phyloP scores from a whole-genome alignment of 116 monocot genomes.

The Trichopus zeylanicus region DNA sequence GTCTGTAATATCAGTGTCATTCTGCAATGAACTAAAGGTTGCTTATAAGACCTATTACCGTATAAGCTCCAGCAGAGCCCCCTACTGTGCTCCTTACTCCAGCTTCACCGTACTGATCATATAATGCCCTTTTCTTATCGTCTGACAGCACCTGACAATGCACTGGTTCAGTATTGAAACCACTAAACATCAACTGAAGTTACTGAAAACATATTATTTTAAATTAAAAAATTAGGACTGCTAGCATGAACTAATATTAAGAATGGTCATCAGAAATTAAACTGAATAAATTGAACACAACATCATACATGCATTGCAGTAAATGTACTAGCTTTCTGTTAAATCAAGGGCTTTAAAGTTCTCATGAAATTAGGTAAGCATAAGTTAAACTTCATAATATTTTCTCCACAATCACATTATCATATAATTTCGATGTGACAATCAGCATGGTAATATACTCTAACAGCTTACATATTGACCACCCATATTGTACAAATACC shows the following conservation, averaged over 20 bases:
- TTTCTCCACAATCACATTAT: no score
- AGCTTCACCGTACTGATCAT: slow-evolving; percentile 97
- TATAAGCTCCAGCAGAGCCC: slow-evolving; percentile 71
- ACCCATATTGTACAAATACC: no score
- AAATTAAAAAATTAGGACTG: neutral
- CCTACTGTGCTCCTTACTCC: slow-evolving; percentile 78
- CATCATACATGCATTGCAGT: no score
- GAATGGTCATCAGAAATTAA: no score
- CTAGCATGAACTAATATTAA: neutral
- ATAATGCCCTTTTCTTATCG: slow-evolving; percentile 84
- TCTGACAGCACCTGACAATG: slow-evolving; percentile 82
- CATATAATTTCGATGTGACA: no score
- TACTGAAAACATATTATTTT: neutral
- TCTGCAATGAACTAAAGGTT: neutral
- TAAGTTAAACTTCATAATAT: no score
- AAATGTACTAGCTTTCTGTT: no score
- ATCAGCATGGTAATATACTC: no score
- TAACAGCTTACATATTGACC: no score
- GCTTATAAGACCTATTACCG: slow-evolving; percentile 31
- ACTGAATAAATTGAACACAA: no score
- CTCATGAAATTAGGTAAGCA: no score
- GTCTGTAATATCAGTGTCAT: neutral
- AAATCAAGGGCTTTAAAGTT: no score
- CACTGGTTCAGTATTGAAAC: slow-evolving; percentile 11
- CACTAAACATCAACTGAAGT: neutral